Evolutionary conservation across 192 early-diverging fungal species (phyloP), one percentile per base, ranked within the genome.

Genomic region (Chytriomyces sp.): DNA sequence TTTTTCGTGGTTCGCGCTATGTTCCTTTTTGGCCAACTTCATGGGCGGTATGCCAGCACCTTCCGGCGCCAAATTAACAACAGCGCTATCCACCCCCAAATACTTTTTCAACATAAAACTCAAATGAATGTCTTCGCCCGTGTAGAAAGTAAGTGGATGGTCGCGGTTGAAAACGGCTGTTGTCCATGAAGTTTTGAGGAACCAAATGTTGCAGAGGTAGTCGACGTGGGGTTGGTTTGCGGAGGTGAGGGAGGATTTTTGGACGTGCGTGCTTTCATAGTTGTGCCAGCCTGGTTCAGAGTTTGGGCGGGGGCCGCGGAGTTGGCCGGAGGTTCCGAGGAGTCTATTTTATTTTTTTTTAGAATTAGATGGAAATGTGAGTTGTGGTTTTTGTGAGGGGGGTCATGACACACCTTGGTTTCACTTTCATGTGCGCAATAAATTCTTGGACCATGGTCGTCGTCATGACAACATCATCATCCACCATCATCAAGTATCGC

Each of bases 151-250:
- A 5, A 60, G 45, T 47, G 64, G 71, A 45, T 63, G 57, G 44
- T 73, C 71, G 13, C 71, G 71, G 18, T n/a, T 44, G 28, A 73
- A 62, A 26, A 47, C 6, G 24, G 59, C 7, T 1, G 60, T 73
- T 18, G 28, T 24, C 71, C 71, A 73, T 7, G 13, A 20, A 18
- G 71, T 45, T 61, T 73, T 73, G 13, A 73, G 50, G 59, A 73
- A 73, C 71, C 71, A 73, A 44, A 73, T 61, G 45, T 73, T 73
- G 60, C 71, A 73, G 20, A 73, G 71, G 45, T 73, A 73, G 45
- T 73, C 71, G 9, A 73, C 71, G 28, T 7, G 23, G 13, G 57
- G 60, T 16, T 61, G 61, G 44, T 73, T 45, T 7, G 1, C 45
- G 7, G 24, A 9, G 8, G 8, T 7, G 7, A 20, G 4, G 50